phyloP scores from a whole-genome alignment of 352 stramenopile species.

The Globisporangium echinulatum region DNA sequence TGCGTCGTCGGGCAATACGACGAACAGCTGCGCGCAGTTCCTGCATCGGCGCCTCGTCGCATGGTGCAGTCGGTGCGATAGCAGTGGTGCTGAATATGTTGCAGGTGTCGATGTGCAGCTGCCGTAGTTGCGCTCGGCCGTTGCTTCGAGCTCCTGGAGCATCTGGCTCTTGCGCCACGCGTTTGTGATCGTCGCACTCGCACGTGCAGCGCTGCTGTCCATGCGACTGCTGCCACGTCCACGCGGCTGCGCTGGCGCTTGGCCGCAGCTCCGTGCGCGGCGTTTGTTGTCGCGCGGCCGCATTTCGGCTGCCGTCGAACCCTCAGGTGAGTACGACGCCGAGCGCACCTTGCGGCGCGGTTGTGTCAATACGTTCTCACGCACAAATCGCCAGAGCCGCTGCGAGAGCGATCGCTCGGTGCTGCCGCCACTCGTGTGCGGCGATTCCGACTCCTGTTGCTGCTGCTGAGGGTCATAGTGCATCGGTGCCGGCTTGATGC shows the following conservation, averaged over 20 bases:
- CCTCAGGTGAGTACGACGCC: conserved; percentile 9
- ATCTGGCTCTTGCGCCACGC: conserved; percentile 34
- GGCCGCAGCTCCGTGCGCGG: conserved; percentile 9
- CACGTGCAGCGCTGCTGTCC: not conserved
- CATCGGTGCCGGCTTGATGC: too few relatives aligned
- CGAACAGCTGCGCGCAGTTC: conserved; percentile 54
- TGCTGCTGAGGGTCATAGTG: not conserved
- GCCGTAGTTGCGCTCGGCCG: conserved; percentile 1
- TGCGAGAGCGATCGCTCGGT: conserved; percentile 4
- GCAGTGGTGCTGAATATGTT: conserved; percentile 1
- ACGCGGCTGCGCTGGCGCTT: not conserved
- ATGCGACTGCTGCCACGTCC: not conserved
- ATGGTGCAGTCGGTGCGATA: conserved; percentile 2
- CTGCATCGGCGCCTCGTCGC: conserved; percentile 26
- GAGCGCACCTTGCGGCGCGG: conserved; percentile 10
- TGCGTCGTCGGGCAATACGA: conserved; percentile 9
- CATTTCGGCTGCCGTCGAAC: not conserved
- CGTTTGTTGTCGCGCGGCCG: conserved; percentile 6
- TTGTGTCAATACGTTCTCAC: conserved; percentile 1
- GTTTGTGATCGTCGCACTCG: conserved; percentile 2
- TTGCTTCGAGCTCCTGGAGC: conserved; percentile 34
- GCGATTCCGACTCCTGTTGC: not conserved
- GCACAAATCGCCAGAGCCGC: conserved; percentile 12
- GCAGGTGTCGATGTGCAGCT: conserved; percentile 3
- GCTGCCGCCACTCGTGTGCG: not conserved